Evolutionary conservation across 495 filamentous ascomycete species (phyloP), one percentile per base, ranked within the genome.

Genomic region (Neurospora intermedia): DNA sequence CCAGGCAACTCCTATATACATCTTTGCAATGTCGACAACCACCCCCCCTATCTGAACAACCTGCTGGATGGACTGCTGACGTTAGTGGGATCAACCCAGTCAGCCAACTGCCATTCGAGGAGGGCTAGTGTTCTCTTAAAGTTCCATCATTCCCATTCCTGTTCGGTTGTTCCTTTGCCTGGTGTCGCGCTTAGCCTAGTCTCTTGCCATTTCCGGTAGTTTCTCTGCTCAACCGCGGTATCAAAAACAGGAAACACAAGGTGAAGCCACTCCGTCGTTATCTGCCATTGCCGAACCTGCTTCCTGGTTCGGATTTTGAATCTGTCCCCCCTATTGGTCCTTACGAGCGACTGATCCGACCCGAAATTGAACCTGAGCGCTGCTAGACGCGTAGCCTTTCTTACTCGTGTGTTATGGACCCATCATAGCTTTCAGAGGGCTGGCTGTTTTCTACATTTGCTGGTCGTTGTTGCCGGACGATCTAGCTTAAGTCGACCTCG

Each of bases 121-220:
- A 72, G 71, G 54, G 48, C 39, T 46, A 72, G 35, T 72, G 48
- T 35, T 72, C 71, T 40, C 48, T 69, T 43, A 43, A 62, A 43
- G 43, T 38, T 23, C 23, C 39, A 69, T 62, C n/a, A n/a, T 43
- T 59, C 15, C 70, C 43, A 62, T 13, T 71, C 23, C 31, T 54
- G 54, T 38, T 35, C 15, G 54, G 27, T 18, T 62, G 54, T 62
- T 18, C 13, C 27, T 66, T 35, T 66, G 27, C 54, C 35, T 16
- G 54, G 54, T 31, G 35, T 66, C 31, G 54, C 54, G 27, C 54
- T 66, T 66, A 66, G 54, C 54, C 54, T 66, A 38, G 54, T 66
- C 54, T 35, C 27, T 66, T 66, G 23, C 54, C 54, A 66, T 66
- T 62, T 66, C 27, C 54, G 54, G 54, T 66, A 66, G 54, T 35